Evolutionary conservation across 352 stramenopile species (phyloP), one percentile per base, ranked within the genome.

Genomic region (Phytophthora syringae): DNA sequence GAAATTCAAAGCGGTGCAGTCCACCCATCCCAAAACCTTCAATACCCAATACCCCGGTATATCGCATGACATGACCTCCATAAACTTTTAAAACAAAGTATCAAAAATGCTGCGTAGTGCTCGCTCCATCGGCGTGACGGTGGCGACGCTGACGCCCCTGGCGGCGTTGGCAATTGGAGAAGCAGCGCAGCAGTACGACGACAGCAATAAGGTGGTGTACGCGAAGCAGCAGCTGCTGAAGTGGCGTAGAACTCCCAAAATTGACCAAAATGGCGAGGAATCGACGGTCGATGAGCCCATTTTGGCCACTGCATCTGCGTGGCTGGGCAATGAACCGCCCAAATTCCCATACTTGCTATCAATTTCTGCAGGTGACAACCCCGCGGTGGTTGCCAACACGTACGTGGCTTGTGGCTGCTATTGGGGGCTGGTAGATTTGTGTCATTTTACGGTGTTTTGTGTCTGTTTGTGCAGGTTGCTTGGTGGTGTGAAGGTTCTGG

Each of bases 331-430:
- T 49, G 74, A 85, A 45, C 55, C 56, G 27, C 80, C 85, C 13
- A 82, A 81, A 56, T 90, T 94, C 27, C 85, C 85, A 16, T 92
- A 89, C 47, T 48, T 92, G 39, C 34, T 94, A 28, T 79, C 76
- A 10, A 66, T 86, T 11, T 89, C 85, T 0, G 36, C 76, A 7
- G 85, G 79, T 9, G 85, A 94, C 54, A 77, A 87, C 22, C 79
- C 72, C 1, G 52, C 27, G 0, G 52, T 68, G 15, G 77, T 86
- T 6, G 43, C 37, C 1, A 64, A 64, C 25, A 51, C 40, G 79
- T 88, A 73, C 1, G 65, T 57, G 18, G 4, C n/a, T n/a, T 44
- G 34, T 52, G 1, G 6, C 42, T 56, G 15, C 9, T 45, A 34
- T n/a, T 44, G 13, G 1, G 10, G 0, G 11, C 16, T 34, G 2